Evolutionary conservation across 2,329 filamentous ascomycete species (phyloP), one percentile per base, ranked within the genome.

Genomic region (Microdochium bolleyi): DNA sequence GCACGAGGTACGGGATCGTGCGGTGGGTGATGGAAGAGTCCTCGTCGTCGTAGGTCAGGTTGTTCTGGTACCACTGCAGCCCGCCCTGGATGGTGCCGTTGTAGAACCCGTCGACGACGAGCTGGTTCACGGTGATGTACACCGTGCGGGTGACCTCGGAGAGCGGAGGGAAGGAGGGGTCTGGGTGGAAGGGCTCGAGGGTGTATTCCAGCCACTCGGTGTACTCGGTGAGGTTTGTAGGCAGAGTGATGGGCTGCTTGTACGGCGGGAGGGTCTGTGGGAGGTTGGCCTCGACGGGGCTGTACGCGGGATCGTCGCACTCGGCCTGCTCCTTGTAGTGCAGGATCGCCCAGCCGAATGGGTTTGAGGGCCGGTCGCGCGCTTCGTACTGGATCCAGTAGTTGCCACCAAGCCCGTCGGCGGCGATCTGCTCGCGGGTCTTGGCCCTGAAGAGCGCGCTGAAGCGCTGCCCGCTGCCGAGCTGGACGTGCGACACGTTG

Each of bases 401-500:
- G 38, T 73, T 49, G 24, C 24, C 67, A 2, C 67, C 67, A 53
- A 57, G 61, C 7, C 60, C 61, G 11, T 65, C 53, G 0, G 62
- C 58, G 2, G 61, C 55, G 1, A 82, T 64, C 56, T 82, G 72
- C 1, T 67, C 65, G 44, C 56, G 58, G 1, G 70, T 70, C 58
- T 84, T 85, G 1, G 81, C 73, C 13, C 67, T 70, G 30, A 87
- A 67, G 2, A 85, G 67, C 0, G 75, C 69, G 55, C 80, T 80
- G 61, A 79, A 85, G n/a, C 83, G 76, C 60, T 86, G 82, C 0
- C 83, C 83, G 4, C 72, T 67, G 8, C 72, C 74, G 4, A 85
- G 59, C 58, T 85, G 81, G 51, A 86, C 69, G 56, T 76, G 73
- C 22, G 72, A 66, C 1, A 74, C 74, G 0, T 59, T 58, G 19